Base-by-base conservation (phyloP, 805 yeast genomes). In the Zygoascus biomembranicola region DNA sequence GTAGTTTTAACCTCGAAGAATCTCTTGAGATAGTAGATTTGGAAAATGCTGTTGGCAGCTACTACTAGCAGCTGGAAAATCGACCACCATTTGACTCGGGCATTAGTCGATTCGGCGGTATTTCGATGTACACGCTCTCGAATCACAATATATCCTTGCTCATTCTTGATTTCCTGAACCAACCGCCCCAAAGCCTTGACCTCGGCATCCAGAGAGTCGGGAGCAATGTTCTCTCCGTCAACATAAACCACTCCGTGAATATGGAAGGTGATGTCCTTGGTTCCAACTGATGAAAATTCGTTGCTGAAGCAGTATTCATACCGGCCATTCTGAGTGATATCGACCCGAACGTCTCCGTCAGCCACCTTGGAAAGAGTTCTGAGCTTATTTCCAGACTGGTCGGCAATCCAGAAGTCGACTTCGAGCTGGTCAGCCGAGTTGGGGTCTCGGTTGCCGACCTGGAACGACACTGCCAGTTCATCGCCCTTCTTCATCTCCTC, bases 41-140 rank as follows among this genome's bases (percentile, higher is more conserved):
- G 99, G 81, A 94, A 94, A 53, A 90, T 62, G 28, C 96, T 87
- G 75, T 90, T 94, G 57, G 78, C 79, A 16, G 85, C 85, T 47
- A 92, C 97, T 53, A 94, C 90, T 51, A 83, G 63, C 59, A 94
- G 75, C 75, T 92, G 99, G 77, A 90, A 85, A 32, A 88, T 77
- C 28, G 96, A 87, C 99, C 99, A 92, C 88, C 95, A 94, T 72
- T 92, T 92, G 60, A 92, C 98, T 65, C 99, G 82, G 52, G 94
- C 85, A 71, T 92, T 92, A 47, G 99, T 92, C 23, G 96, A 87
- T 73, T 92, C 99, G 5, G 99, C 98, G 9, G 99, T 92, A 73
- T 92, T 94, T 80, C 99, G 86, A 71, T 92, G 99, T 14, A 95
- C 87, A 74, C 97, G 85, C 73, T 92, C 99, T 73, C 99, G 84